Evolutionary conservation across 139 green algal genomes (phyloP).

Genomic region (Pseudopediastrum boryanum): DNA sequence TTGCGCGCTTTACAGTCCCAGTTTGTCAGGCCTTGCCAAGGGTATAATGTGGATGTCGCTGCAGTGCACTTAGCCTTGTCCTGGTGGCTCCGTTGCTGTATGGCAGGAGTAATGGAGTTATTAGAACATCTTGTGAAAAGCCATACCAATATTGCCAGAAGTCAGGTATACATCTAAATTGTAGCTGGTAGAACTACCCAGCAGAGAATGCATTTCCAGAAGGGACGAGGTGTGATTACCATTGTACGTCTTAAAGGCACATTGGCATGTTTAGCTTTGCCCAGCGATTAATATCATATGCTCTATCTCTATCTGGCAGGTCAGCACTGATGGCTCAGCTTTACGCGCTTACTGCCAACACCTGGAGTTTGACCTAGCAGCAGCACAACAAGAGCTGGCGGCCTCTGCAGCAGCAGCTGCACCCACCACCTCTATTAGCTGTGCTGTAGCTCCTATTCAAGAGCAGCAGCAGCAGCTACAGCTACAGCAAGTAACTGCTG

Average conservation of each 20-base stretch:
- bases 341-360: too few relatives aligned
- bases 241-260: too few relatives aligned
- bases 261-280: too few relatives aligned
- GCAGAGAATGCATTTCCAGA: too few relatives aligned
- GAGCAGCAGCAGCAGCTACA: slow-evolving; percentile 6
- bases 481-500: not conserved
- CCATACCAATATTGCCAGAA: not conserved
- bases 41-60: not conserved
- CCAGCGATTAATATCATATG: too few relatives aligned
- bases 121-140: too few relatives aligned
- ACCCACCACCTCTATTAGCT: not conserved
- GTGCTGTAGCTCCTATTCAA: not conserved
- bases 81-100: slow-evolving; percentile 11
- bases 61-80: not conserved
- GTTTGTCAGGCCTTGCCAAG: not conserved
- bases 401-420: not conserved
- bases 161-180: slow-evolving; percentile 4
- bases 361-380: too few relatives aligned
- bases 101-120: slow-evolving; percentile 2
- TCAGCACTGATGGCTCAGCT: too few relatives aligned
- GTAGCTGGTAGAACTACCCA: not conserved
- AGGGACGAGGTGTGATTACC: too few relatives aligned
- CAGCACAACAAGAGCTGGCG: not conserved
- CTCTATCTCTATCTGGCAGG: too few relatives aligned
- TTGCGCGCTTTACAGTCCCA: too few relatives aligned